Base-by-base conservation (phyloP, 768 basidiomycete species). In the Royoungia palumana region DNA sequence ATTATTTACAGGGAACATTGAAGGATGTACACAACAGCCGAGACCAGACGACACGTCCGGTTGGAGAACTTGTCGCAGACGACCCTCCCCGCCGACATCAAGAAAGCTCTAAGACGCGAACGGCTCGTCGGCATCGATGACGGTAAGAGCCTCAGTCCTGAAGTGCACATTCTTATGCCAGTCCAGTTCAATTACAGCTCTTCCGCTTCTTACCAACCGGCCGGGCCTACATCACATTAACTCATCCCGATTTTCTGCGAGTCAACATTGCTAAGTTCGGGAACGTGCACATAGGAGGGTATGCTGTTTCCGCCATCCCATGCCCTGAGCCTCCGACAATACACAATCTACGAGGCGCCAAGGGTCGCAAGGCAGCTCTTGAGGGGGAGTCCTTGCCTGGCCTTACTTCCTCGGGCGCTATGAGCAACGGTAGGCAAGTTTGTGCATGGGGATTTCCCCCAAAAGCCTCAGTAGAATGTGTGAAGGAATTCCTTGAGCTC, bases 381-480 rank as follows among this genome's bases (percentile, higher is more conserved):
- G 63, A 67, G 40, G 62, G 72, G 21, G 69, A 71, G 14, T 46
- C 64, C 41, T 46, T 72, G n/a, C 53, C 54, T 5, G 71, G 72
- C 6, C 52, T 58, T 13, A 84, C 82, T 10, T 75, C 78, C 9
- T 72, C 72, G 32, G 86, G 76, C n/a, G 72, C 77, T 14, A 63
- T 81, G 41, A 72, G 77, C 37, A 64, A 67, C 30, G 81, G 79
- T 10, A 79, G 65, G 52, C 72, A 72, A 44, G 87, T 89, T 20
- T 73, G 81, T 6, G 57, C 87, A 2, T 77, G 71, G 62, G 88
- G 87, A 3, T 59, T 89, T 34, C 83, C 86, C 0, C 78, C 76
- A 4, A 80, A 63, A 55, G 59, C 75, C 0, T 60, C 62, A 1
- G 28, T 61, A 4, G 60, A 63, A 0, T 64, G 58, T 3, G 52